Evolutionary conservation across 371 early-diverging fungal species (phyloP).

Genomic region (Dinochytrium kinnereticum): DNA sequence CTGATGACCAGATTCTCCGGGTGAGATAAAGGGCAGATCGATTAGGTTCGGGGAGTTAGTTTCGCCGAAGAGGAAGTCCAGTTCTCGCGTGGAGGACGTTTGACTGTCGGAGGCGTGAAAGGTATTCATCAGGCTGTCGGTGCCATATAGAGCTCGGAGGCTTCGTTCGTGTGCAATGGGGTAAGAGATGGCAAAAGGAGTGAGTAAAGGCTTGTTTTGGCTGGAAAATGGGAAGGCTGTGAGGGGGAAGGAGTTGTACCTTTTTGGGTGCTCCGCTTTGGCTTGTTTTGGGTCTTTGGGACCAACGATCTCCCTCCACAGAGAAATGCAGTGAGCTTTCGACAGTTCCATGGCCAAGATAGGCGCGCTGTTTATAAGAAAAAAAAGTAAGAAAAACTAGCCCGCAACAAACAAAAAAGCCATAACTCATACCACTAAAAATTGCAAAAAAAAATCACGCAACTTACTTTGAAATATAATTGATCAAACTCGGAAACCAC

Average conservation of each 20-base stretch:
- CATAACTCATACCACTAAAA: too few species aligned
- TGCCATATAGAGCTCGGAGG: conserved; percentile 67
- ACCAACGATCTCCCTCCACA: conserved; percentile 58
- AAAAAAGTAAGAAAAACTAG: conserved; percentile 22
- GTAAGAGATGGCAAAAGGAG: too few species aligned
- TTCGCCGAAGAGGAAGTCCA: conserved; percentile 61
- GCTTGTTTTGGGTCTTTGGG: conserved; percentile 53
- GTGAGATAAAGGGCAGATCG: conserved; percentile 22
- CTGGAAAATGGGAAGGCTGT: too few species aligned
- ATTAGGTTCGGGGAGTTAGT: neutral
- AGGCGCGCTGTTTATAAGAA: conserved; percentile 59
- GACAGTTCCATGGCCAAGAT: conserved; percentile 69
- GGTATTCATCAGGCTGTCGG: conserved; percentile 74
- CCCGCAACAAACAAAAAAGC: neutral
- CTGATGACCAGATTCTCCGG: neutral
- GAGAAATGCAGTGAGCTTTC: conserved; percentile 66
- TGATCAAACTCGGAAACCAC: conserved; percentile 46
- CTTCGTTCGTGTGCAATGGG: too few species aligned
- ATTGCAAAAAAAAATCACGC: neutral
- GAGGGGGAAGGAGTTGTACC: conserved; percentile 27
- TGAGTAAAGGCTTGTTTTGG: neutral
- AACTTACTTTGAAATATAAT: conserved; percentile 46
- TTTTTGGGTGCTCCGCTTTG: conserved; percentile 46
- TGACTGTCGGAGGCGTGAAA: conserved; percentile 80
- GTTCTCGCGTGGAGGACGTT: conserved; percentile 71